phyloP scores from a whole-genome alignment of 2,329 filamentous ascomycete species.

The Trichoderma harzianum region DNA sequence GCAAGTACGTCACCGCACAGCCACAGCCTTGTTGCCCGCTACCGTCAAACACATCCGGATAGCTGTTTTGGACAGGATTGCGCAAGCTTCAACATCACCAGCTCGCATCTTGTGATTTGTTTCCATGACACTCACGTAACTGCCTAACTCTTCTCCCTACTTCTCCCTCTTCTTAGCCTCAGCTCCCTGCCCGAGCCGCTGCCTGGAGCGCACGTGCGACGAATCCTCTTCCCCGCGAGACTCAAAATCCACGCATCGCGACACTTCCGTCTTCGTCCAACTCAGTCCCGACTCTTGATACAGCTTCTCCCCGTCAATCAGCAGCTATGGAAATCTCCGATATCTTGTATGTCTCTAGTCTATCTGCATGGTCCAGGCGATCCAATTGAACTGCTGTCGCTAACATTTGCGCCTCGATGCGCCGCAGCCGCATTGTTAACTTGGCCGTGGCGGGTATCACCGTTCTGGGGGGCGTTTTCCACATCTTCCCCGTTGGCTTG shows the following conservation, averaged over 20 bases:
- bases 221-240: background rate
- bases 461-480: conserved; percentile 75
- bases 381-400: background rate
- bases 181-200: background rate
- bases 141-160: background rate
- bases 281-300: background rate
- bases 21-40: background rate
- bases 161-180: background rate
- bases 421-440: conserved; percentile 84
- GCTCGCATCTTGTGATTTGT: background rate
- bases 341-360: conserved; percentile 5
- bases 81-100: conserved; percentile 6
- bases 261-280: background rate
- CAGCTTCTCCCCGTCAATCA: background rate
- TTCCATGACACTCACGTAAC: background rate
- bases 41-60: background rate
- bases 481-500: conserved; percentile 63
- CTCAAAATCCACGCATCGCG: conserved; percentile 11
- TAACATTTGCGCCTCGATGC: conserved; percentile 11
- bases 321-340: conserved; percentile 16
- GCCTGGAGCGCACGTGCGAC: background rate
- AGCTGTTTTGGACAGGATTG: conserved; percentile 1
- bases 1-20: conserved; percentile 13
- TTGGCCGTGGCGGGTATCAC: conserved; percentile 82
- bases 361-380: background rate